Conservation (phyloP, 257 asterid genomes). For the Ligustrum vulgare region DNA sequence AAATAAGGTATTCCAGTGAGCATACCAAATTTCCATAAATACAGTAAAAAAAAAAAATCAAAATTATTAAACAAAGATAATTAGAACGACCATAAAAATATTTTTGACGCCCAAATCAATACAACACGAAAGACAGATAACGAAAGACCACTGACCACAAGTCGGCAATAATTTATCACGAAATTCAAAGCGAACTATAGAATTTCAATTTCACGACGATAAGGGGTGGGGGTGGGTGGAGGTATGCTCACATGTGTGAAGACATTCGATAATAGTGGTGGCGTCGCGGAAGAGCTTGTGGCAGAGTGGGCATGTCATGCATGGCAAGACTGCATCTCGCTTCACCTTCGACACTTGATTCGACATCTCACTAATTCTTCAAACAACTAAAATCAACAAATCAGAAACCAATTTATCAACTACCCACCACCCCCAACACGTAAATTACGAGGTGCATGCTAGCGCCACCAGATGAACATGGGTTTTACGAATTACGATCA, state of each 20-base stretch:
- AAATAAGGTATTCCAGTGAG: slow-evolving; percentile 10
- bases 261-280: slow-evolving; percentile 93
- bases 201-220: slow-evolving; percentile 9
- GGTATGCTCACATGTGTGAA: slow-evolving; percentile 77
- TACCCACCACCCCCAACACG: slow-evolving; percentile 27
- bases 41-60: neutral
- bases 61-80: neutral
- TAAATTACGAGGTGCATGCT: slow-evolving; percentile 67
- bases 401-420: slow-evolving; percentile 15
- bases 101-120: slow-evolving; percentile 27
- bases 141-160: slow-evolving; percentile 16
- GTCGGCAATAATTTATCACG: slow-evolving; percentile 4
- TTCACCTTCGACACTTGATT: slow-evolving; percentile 77
- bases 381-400: slow-evolving; percentile 37
- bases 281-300: slow-evolving; percentile 82
- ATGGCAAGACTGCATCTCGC: slow-evolving; percentile 78
- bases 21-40: slow-evolving; percentile 9
- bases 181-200: slow-evolving; percentile 11
- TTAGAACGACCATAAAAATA: slow-evolving; percentile 17
- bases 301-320: slow-evolving; percentile 99
- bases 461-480: slow-evolving; percentile 38
- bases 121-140: slow-evolving; percentile 29
- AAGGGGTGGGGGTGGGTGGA: too few relatives aligned
- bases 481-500: slow-evolving; percentile 89
- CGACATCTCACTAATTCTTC: slow-evolving; percentile 63